These are phyloP conservation scores for Kodamaea sp. DNA, from an alignment of 1,139 yeast species.

Conservation along the genomic window DNA sequence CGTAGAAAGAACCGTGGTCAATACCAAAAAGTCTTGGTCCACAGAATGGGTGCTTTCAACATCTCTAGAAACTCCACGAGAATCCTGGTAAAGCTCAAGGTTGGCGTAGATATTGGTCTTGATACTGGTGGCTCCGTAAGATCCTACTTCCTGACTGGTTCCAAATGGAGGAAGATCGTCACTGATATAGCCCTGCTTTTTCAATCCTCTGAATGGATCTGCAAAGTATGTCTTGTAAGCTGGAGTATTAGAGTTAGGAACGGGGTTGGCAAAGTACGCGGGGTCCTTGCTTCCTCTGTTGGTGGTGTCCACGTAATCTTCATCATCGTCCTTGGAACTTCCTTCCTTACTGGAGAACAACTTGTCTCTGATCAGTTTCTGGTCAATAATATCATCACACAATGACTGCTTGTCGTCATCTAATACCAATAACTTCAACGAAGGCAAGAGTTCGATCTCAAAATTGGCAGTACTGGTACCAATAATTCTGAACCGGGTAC, in stretches of 20 bases:
- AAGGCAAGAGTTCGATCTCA: conserved; percentile 34
- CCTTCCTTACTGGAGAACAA: conserved; percentile 27
- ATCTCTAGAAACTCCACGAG: conserved; percentile 14
- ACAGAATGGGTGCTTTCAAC: conserved; percentile 34
- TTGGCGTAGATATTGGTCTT: conserved; percentile 37
- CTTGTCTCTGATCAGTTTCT: conserved; percentile 22
- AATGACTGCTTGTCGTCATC: conserved; percentile 39
- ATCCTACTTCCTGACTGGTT: conserved; percentile 30
- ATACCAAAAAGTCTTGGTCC: conserved; percentile 34
- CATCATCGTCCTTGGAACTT: too few species aligned
- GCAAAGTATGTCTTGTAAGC: conserved; percentile 18
- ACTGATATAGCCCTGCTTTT: conserved; percentile 25
- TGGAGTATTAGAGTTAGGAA: conserved; percentile 27
- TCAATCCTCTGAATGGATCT: too few species aligned
- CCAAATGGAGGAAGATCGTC: conserved; percentile 46
- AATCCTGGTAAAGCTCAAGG: conserved; percentile 40
- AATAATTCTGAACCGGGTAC: conserved; percentile 40
- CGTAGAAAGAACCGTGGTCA: conserved; percentile 31
- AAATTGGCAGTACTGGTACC: conserved; percentile 40
- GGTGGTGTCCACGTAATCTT: too few species aligned
- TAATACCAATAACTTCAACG: conserved; percentile 34
- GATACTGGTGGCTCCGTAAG: conserved; percentile 28
- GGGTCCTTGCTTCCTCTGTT: not conserved
- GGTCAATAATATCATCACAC: conserved; percentile 38
- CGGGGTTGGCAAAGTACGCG: conserved; percentile 28